Evolutionary conservation across 2,329 filamentous ascomycete species (phyloP), one percentile per base, ranked within the genome.

Genomic region (Colletotrichum costaricense): DNA sequence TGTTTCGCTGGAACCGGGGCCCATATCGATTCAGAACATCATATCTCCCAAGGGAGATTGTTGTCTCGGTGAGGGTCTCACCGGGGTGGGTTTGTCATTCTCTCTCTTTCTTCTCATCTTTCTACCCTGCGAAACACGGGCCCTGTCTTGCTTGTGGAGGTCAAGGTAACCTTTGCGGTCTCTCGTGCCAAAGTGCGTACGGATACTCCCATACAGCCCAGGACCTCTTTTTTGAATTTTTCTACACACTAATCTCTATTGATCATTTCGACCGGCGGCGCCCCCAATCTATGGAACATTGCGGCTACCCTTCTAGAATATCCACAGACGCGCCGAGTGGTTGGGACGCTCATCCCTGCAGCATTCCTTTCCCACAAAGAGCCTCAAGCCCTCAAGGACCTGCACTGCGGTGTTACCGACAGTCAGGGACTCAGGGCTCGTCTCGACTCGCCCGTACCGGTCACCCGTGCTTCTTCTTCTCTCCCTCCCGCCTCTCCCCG

Each of bases 61-160:
- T 49, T 67, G 63, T 63, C 60, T 73, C 70, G 70, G 70, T 73
- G 66, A 73, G 46, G 42, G 46, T 67, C 66, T 73, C 70, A 65
- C 66, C 70, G 70, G 35, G 42, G 49, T 63, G 64, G 70, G 56
- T 22, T 11, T 33, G 42, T 46, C 42, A n/a, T n/a, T 46, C 42
- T 19, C 42, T 46, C 42, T 52, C 33, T 35, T 22, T 54, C n/a
- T 54, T 33, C 30, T 33, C 62, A 38, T 54, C 30, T 35, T 14
- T 35, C 35, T 26, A 58, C 65, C 65, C 69, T 69, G 69, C 62
- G 58, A 55, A 59, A 58, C 65, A 72, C 54, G 59, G 58, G 30
- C 24, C 54, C 42, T 19, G 60, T 55, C 46, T n/a, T 26, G 6
- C 42, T 28, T 63, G 60, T 63, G n/a, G 42, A 24, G 60, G 42